Evolutionary conservation across 2,329 filamentous ascomycete genomes (phyloP).

Genomic region (Diaporthe sp.): DNA sequence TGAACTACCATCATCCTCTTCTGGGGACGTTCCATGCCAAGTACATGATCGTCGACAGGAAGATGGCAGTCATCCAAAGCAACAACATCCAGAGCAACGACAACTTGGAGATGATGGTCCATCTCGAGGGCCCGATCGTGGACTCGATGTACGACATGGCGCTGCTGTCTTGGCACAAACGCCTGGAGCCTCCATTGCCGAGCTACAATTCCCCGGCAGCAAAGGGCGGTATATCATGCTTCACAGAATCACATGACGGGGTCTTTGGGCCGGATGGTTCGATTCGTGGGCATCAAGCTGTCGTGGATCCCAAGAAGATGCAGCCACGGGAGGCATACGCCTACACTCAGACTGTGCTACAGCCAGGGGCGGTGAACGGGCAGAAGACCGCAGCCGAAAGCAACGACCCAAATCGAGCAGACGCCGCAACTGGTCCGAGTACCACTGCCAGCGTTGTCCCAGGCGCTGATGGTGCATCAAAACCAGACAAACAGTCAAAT

Average conservation of each 20-base stretch:
- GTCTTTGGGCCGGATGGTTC: constrained; percentile 48
- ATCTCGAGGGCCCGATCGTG: constrained; percentile 81
- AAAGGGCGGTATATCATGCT: constrained; percentile 46
- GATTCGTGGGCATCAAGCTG: constrained; percentile 46
- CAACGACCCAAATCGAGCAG: constrained; percentile 37
- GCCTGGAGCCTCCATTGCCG: constrained; percentile 70
- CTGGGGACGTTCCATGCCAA: constrained; percentile 84
- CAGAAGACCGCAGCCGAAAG: constrained; percentile 26
- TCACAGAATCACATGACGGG: constrained; percentile 42
- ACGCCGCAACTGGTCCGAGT: constrained; percentile 42
- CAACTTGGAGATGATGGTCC: constrained; percentile 85
- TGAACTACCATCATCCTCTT: constrained; percentile 78
- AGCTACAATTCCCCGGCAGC: constrained; percentile 64
- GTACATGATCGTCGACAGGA: constrained; percentile 81
- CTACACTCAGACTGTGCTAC: constrained; percentile 25
- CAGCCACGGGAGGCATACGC: constrained; percentile 38
- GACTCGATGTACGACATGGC: constrained; percentile 82
- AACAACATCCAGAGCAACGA: constrained; percentile 86
- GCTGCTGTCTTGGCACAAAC: constrained; percentile 78
- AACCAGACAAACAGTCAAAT: background rate
- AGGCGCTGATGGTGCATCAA: background rate
- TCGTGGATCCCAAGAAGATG: constrained; percentile 47
- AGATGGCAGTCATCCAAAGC: constrained; percentile 78
- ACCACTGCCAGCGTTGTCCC: constrained; percentile 39
- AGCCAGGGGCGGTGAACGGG: constrained; percentile 39